A percentile compares a stretch with the other conserved stretches of the same genome.
Evolutionary conservation across 1,284 basidiomycete genomes (phyloP).

Genomic region (Microbotryum violaceum): DNA sequence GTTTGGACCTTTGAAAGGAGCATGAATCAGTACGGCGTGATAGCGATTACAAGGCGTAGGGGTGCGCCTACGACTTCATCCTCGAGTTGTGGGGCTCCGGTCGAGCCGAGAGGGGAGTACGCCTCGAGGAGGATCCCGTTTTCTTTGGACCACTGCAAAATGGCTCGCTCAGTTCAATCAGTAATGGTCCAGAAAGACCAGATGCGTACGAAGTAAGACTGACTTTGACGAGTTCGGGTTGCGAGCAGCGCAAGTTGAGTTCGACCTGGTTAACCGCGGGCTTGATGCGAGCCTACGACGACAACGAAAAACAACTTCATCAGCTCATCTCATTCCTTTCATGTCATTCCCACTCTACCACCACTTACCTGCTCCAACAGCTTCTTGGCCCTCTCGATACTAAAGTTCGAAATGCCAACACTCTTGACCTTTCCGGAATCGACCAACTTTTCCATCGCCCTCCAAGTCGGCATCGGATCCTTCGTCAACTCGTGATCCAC

Average conservation of each 20-base stretch:
- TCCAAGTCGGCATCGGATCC: conserved; percentile 60
- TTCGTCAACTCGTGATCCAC: conserved; percentile 59
- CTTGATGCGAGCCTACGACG: conserved; percentile 41
- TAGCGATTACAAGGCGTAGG: conserved; percentile 37
- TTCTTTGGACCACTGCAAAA: conserved; percentile 50
- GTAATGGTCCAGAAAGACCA: background rate
- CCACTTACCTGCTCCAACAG: conserved; percentile 54
- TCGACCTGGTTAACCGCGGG: conserved; percentile 75
- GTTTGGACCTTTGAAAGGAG: conserved; percentile 45
- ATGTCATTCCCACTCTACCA: too few relatives aligned
- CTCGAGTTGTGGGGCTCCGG: conserved; percentile 55
- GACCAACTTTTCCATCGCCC: conserved; percentile 52
- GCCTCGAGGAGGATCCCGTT: conserved; percentile 68
- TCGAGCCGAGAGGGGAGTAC: conserved; percentile 75
- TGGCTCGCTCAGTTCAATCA: background rate
- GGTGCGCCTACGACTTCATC: conserved; percentile 44
- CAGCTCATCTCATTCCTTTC: background rate
- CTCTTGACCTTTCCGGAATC: conserved; percentile 50
- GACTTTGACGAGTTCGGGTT: conserved; percentile 61
- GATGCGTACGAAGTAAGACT: conserved; percentile 22
- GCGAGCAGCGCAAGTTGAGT: conserved; percentile 71
- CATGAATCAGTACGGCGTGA: conserved; percentile 1
- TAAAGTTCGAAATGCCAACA: conserved; percentile 63
- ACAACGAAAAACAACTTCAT: background rate
- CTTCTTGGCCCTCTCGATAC: conserved; percentile 59